Conservation (phyloP, 2,329 filamentous ascomycete genomes). For the Scopulariopsis brevicaulis region DNA sequence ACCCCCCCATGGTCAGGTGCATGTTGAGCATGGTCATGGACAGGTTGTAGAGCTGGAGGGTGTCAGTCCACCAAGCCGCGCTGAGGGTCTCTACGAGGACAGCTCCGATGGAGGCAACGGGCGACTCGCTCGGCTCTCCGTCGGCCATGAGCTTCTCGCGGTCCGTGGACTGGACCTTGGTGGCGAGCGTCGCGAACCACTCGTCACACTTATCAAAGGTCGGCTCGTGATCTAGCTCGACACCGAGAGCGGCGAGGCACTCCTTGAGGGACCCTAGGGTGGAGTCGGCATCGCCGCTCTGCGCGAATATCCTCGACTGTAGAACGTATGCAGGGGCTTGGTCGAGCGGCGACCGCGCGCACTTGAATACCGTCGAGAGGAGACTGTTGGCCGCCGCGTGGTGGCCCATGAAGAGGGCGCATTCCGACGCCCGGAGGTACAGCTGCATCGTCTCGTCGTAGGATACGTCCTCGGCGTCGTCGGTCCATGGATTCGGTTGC, state of each 20-base stretch:
- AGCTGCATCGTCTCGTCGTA: constrained; percentile 81
- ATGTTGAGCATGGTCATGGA: constrained; percentile 55
- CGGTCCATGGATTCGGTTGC: constrained; percentile 68
- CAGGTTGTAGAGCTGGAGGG: constrained; percentile 61
- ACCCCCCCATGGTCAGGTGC: constrained; percentile 51
- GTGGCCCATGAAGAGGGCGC: constrained; percentile 68
- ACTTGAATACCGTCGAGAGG: constrained; percentile 57
- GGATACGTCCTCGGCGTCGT: constrained; percentile 56
- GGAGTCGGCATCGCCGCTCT: constrained; percentile 57
- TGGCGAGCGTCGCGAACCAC: constrained; percentile 55
- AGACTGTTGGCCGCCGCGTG: constrained; percentile 55
- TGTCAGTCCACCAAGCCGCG: constrained; percentile 64
- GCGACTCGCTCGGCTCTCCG: constrained; percentile 32
- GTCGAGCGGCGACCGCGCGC: constrained; percentile 62
- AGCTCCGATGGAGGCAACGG: constrained; percentile 53
- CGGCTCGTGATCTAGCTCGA: constrained; percentile 52
- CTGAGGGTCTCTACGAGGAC: constrained; percentile 60
- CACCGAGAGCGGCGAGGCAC: constrained; percentile 58
- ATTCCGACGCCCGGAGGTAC: constrained; percentile 70
- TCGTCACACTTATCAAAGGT: constrained; percentile 68
- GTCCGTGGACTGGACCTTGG: constrained; percentile 47
- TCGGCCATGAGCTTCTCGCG: constrained; percentile 29
- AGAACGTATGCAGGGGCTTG: constrained; percentile 78
- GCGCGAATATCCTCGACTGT: constrained; percentile 66
- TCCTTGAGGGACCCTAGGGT: constrained; percentile 61